phyloP scores from a whole-genome alignment of 2,329 filamentous ascomycete species.

The Alternaria viburni region DNA sequence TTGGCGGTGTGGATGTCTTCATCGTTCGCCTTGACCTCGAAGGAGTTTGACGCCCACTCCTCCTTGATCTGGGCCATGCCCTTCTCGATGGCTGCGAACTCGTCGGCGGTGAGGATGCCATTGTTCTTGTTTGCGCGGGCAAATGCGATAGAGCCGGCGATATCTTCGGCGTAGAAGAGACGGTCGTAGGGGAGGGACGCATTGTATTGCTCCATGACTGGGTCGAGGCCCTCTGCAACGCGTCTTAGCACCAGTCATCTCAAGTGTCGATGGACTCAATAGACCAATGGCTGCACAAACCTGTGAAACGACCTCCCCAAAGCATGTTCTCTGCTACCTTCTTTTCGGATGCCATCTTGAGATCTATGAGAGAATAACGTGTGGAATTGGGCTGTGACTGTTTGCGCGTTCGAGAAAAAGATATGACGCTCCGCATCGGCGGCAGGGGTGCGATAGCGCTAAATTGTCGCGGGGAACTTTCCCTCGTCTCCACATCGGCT shows the following conservation, averaged over 20 bases:
- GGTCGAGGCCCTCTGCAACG: slow-evolving; percentile 74
- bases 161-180: slow-evolving; percentile 79
- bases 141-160: slow-evolving; percentile 80
- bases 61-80: slow-evolving; percentile 67
- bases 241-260: slow-evolving; percentile 15
- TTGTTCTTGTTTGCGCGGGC: slow-evolving; percentile 78
- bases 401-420: slow-evolving; percentile 30
- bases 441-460: slow-evolving; percentile 23
- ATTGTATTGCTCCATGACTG: slow-evolving; percentile 87
- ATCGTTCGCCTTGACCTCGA: slow-evolving; percentile 57
- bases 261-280: background rate
- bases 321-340: slow-evolving; percentile 49
- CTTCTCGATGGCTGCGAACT: slow-evolving; percentile 75
- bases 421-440: slow-evolving; percentile 32
- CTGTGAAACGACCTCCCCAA: slow-evolving; percentile 45
- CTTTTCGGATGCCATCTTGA: slow-evolving; percentile 42
- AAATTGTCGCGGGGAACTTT: slow-evolving; percentile 5
- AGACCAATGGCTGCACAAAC: slow-evolving; percentile 2
- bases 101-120: slow-evolving; percentile 73
- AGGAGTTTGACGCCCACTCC: slow-evolving; percentile 56
- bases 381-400: slow-evolving; percentile 26
- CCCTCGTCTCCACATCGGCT: background rate
- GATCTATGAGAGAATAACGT: background rate
- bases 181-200: slow-evolving; percentile 80
- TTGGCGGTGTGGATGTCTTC: slow-evolving; percentile 64